phyloP scores from a whole-genome alignment of 2,329 filamentous ascomycete genomes.

The Thermoascus crustaceus region DNA sequence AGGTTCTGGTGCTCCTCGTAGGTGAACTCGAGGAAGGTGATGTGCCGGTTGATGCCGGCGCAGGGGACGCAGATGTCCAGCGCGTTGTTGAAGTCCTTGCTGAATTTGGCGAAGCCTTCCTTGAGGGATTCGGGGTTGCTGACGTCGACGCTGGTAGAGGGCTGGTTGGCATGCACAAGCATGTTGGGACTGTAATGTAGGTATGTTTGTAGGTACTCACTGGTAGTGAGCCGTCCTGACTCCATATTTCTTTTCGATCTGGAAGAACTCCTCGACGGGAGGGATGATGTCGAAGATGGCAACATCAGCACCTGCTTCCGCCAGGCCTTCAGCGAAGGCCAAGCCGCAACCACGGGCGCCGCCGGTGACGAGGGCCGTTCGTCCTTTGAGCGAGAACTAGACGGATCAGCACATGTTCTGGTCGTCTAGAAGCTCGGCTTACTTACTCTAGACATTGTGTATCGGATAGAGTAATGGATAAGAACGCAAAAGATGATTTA shows the following conservation, averaged over 20 bases:
- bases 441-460: not conserved
- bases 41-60: constrained; percentile 40
- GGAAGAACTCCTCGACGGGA: constrained; percentile 30
- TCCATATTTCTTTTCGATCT: constrained; percentile 34
- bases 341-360: constrained; percentile 41
- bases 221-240: constrained; percentile 37
- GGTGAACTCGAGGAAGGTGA: constrained; percentile 38
- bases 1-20: constrained; percentile 37
- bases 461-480: not conserved
- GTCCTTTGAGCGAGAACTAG: constrained; percentile 43
- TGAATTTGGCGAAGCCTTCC: constrained; percentile 25
- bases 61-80: constrained; percentile 40
- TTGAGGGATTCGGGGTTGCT: constrained; percentile 24
- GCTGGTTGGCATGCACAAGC: not conserved
- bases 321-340: constrained; percentile 37
- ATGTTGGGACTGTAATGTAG: too few species aligned
- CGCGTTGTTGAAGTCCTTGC: constrained; percentile 26
- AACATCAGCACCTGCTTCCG: constrained; percentile 39
- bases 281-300: constrained; percentile 41
- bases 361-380: constrained; percentile 41
- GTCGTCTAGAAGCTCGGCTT: too few species aligned
- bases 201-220: constrained; percentile 9
- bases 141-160: constrained; percentile 31
- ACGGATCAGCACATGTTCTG: not conserved
- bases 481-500: too few species aligned